Base-by-base conservation (phyloP, 257 asterid species). In the Solanum commersonii region DNA sequence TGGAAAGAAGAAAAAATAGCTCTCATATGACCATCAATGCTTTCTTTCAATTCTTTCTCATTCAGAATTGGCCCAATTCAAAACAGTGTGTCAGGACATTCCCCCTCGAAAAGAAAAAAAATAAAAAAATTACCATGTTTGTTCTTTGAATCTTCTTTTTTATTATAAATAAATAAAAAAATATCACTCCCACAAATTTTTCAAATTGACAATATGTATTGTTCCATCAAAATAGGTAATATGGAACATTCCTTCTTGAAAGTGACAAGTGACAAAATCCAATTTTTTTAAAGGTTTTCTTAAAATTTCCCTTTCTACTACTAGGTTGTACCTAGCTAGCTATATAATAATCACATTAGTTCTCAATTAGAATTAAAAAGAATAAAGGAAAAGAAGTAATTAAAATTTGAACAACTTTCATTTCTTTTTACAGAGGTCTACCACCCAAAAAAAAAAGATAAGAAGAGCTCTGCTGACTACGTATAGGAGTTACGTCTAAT, bases 1-100 rank as follows among this genome's bases (percentile, higher is more conserved):
- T 27, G 34, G 34, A 82, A 3, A 29, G 16, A 33, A 42, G 8
- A 84, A 34, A 34, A 37, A 35, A 49, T 81, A 68, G 63, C 88
- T 87, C 87, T 74, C 22, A 65, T 89, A 88, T 90, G 88, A 34
- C 86, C 90, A 86, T 92, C 91, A 23, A 88, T 84, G 87, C 71
- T 86, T 70, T 90, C 90, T 88, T 88, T 44, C 42, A 63, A 86
- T 74, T 79, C 89, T 73, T 71, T 84, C 82, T 76, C 89, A 87
- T 76, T 90, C 88, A 87, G 8, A 71, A 73, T 74, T 85, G 90
- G 89, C 42, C 91, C 93, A 76, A 37, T 22, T 81, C 63, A 76
- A 88, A 90, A 90, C 91, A 89, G 88, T 25, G 44, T 59, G 65
- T n/a, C 71, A 44, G 23, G 83, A 88, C 87, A 89, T 63, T 86